Base-by-base conservation (phyloP, 305 asterid genomes). In the Fraxinus nigra region DNA sequence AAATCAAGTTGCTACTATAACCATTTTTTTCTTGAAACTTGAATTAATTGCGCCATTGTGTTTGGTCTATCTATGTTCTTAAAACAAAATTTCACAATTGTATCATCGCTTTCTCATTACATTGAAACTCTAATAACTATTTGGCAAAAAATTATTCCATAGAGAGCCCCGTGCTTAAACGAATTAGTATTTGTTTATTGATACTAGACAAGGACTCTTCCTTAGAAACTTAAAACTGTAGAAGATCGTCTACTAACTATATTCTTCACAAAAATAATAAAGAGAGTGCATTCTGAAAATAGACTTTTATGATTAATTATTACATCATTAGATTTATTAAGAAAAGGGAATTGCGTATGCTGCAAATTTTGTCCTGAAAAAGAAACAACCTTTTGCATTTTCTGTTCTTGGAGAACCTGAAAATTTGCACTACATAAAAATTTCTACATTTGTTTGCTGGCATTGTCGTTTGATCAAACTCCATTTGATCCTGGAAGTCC, bases 381-480 rank as follows among this genome's bases (percentile, higher is more conserved):
- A 1, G 61, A 48, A 48, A 48, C 20, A 48, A 48, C 1, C 7
- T 14, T 14, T 48, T 48, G 61, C 20, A 16, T 48, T 48, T 48
- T 48, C 8, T 16, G 61, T 48, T 48, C 22, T 56, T 56, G 67
- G 26, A 56, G 11, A n/a, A 5, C 28, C 11, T 18, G 11, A 16
- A 22, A 73, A 14, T 43, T 7, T 10, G 24, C 3, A 7, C 24
- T 33, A 28, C 48, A 9, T 79, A 56, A 51, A n/a, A 26, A 78
- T 75, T 82, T 54, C 83, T 48, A 78, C 43, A 33, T 75, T 11
- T 37, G 16, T 51, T 78, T 20, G 72, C 75, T 30, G 48, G 63
- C 33, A 18, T 24, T 26, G 78, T 35, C 34, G 8, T 26, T 35
- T 82, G 24, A 34, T 5, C 0, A 67, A 76, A 76, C 72, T 33